A percentile compares a stretch with the other conserved stretches of the same genome.
phyloP scores from a whole-genome alignment of 176 grass and related monocot genomes.

The Phoenix dactylifera region DNA sequence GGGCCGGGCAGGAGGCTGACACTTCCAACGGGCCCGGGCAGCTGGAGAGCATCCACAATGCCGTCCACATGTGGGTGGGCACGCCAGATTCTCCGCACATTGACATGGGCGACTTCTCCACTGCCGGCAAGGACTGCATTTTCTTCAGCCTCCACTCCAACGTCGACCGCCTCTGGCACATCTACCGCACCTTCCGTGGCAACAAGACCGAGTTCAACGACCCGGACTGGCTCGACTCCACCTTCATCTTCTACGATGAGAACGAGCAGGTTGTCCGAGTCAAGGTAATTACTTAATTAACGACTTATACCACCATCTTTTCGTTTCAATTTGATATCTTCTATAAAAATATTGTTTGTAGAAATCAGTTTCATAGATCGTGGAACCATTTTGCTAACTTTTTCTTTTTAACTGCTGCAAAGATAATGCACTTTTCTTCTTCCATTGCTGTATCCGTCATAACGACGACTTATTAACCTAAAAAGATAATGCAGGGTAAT shows the following conservation, averaged over 20 bases:
- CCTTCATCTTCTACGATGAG: constrained; percentile 8
- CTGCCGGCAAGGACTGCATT: constrained; percentile 1
- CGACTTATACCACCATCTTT: no score
- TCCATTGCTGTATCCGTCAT: no score
- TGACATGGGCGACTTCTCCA: constrained; percentile 15
- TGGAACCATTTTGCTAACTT: no score
- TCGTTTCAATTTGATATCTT: no score
- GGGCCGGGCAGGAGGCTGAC: no score
- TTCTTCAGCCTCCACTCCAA: constrained; percentile 14
- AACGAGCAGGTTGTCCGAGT: constrained; percentile 1
- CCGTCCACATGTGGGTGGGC: constrained; percentile 9
- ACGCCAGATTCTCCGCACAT: neutral
- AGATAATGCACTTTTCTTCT: no score
- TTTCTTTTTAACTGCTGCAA: no score
- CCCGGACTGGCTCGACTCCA: constrained; percentile 10
- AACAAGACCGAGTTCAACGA: constrained; percentile 2
- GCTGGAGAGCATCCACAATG: constrained; percentile 10
- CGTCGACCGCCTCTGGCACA: constrained; percentile 17
- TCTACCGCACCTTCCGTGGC: constrained; percentile 6
- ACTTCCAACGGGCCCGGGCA: neutral
- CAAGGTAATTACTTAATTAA: neutral
- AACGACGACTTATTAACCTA: no score
- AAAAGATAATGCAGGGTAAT: no score
- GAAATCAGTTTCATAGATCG: no score
- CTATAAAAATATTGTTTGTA: no score